Evolutionary conservation across 495 filamentous ascomycete genomes (phyloP).

Genomic region (Penicillium coffeae): DNA sequence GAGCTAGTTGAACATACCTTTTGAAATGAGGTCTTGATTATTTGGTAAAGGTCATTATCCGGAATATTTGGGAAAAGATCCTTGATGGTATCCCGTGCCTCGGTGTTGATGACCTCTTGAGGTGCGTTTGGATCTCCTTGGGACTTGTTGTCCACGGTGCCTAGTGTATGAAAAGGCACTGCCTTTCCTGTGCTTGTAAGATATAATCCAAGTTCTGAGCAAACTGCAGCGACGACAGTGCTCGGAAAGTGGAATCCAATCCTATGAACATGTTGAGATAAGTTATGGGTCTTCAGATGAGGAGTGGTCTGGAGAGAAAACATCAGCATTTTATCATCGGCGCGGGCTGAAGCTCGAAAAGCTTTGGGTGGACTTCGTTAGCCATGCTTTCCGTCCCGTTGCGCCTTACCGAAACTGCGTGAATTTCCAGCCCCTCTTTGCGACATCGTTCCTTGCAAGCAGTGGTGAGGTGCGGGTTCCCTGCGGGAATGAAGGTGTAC

Average conservation of each 20-base stretch:
- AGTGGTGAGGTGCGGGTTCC: conserved; percentile 69
- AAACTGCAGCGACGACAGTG: conserved; percentile 51
- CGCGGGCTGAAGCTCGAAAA: no score
- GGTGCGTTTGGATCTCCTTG: conserved; percentile 29
- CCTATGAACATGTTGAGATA: conserved; percentile 67
- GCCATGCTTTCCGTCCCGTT: neutral
- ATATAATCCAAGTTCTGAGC: conserved; percentile 41
- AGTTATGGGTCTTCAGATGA: conserved; percentile 43
- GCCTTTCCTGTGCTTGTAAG: conserved; percentile 43
- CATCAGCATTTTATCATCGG: conserved; percentile 10
- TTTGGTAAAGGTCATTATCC: conserved; percentile 66
- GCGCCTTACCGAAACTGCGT: conserved; percentile 70
- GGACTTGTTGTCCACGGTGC: conserved; percentile 6
- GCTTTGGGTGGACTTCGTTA: neutral
- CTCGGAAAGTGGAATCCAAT: conserved; percentile 76
- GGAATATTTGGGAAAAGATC: conserved; percentile 89
- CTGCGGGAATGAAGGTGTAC: conserved; percentile 79
- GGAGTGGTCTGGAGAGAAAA: conserved; percentile 38
- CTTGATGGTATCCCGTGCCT: conserved; percentile 67
- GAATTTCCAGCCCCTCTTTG: conserved; percentile 61
- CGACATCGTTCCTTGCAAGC: conserved; percentile 78
- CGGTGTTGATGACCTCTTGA: conserved; percentile 65
- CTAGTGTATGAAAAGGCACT: conserved; percentile 29
- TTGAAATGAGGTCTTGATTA: conserved; percentile 79
- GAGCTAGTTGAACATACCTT: conserved; percentile 56